Conservation (phyloP, 371 early-diverging fungal species). For the Mucor velutinosus region DNA sequence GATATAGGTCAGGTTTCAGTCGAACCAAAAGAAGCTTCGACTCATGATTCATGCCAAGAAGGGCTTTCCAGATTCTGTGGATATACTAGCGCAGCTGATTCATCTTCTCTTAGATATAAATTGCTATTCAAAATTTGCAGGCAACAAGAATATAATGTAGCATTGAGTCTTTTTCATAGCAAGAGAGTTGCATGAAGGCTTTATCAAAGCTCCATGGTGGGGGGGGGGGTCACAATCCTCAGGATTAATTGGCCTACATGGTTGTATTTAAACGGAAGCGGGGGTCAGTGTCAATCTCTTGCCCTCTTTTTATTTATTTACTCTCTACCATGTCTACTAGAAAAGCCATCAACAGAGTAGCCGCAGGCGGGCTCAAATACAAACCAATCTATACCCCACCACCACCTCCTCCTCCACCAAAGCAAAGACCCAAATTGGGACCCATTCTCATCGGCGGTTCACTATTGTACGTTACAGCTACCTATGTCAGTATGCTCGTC, state of each 20-base stretch:
- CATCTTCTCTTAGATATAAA: no score
- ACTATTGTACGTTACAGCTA: slow-evolving; percentile 46
- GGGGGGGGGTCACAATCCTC: no score
- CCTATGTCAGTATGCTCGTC: slow-evolving; percentile 52
- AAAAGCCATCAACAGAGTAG: slow-evolving; percentile 14
- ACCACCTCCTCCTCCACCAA: slow-evolving; percentile 23
- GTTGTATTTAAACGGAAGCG: not conserved
- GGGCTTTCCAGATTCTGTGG: not conserved
- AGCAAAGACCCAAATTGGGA: slow-evolving; percentile 26
- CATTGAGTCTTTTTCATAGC: no score
- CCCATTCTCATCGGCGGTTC: slow-evolving; percentile 50
- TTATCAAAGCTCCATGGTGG: no score
- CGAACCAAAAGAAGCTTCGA: not conserved
- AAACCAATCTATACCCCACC: slow-evolving; percentile 27
- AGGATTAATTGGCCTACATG: no score
- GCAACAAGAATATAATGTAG: no score
- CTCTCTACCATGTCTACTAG: slow-evolving; percentile 13
- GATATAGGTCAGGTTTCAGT: not conserved
- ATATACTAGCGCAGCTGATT: no score
- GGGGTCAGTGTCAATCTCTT: not conserved
- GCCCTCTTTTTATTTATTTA: not conserved
- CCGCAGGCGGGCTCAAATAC: slow-evolving; percentile 20
- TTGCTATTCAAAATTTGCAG: no score
- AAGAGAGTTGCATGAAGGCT: no score
- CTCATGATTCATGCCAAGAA: slow-evolving; percentile 4